These are phyloP conservation scores for Aspergillus fumigatiaffinis DNA, from an alignment of 2,329 filamentous ascomycete species.

Conservation along the genomic window DNA sequence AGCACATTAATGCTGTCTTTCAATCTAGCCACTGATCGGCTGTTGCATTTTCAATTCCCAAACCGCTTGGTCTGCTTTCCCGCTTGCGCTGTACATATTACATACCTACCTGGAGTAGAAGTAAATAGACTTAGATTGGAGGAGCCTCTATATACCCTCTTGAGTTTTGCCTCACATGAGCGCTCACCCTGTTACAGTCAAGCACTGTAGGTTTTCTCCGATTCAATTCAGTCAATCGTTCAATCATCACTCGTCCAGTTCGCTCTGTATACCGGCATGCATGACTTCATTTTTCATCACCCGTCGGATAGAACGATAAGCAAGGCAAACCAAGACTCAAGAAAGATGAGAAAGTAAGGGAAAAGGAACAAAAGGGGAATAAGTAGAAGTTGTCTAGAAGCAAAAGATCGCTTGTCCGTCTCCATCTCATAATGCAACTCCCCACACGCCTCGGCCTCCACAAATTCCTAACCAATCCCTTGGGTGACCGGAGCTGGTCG, in stretches of 20 bases:
- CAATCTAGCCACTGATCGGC: background rate
- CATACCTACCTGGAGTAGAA: conserved; percentile 9
- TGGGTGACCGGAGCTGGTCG: conserved; percentile 28
- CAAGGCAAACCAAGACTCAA: conserved; percentile 1
- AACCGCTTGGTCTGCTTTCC: background rate
- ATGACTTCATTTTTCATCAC: background rate
- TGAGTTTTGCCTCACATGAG: background rate
- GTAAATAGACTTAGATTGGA: conserved; percentile 15
- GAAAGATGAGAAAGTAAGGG: background rate
- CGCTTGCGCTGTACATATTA: background rate
- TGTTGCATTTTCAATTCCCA: background rate
- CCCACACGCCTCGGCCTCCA: conserved; percentile 44
- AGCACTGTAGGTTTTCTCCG: background rate
- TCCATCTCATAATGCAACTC: conserved; percentile 35
- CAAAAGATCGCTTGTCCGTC: background rate
- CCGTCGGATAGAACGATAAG: background rate
- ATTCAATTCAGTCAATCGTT: conserved; percentile 32
- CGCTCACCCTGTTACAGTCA: background rate
- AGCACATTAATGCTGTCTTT: background rate
- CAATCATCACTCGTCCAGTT: conserved; percentile 14
- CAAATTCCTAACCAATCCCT: conserved; percentile 45
- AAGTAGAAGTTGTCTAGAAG: background rate
- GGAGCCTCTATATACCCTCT: background rate
- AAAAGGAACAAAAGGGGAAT: background rate
- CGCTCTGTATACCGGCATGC: background rate